These are phyloP conservation scores for Saccharomycopsis babjevae DNA, from an alignment of 805 yeast genomes.

Conservation along the genomic window DNA sequence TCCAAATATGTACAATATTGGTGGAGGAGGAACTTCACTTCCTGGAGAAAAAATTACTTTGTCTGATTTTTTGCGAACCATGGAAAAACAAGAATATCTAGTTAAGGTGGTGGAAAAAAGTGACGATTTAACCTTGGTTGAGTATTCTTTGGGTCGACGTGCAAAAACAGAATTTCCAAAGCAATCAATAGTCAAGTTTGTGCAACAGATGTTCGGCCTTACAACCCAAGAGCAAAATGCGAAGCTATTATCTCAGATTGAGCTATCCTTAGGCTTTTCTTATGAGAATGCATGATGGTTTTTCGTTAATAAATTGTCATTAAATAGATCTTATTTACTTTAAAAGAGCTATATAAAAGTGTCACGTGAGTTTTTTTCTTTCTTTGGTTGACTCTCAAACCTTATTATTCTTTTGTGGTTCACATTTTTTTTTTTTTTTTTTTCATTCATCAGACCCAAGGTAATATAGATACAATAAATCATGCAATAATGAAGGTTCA, in stretches of 20 bases:
- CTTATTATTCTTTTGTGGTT: too few species aligned
- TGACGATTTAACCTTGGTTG: constrained; percentile 22
- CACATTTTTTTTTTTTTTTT: too few species aligned
- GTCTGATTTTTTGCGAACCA: constrained; percentile 20
- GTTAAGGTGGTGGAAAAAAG: constrained; percentile 19
- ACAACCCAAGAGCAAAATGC: constrained; percentile 14
- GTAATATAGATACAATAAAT: too few species aligned
- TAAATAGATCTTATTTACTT: too few species aligned
- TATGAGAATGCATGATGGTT: background rate
- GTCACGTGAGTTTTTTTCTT: too few species aligned
- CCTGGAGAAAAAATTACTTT: constrained; percentile 12
- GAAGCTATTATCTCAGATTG: constrained; percentile 10
- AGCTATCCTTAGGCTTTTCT: constrained; percentile 10
- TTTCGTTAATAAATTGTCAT: background rate
- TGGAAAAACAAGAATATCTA: constrained; percentile 24
- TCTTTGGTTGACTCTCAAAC: too few species aligned
- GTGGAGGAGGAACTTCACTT: constrained; percentile 10
- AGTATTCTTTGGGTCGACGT: constrained; percentile 25
- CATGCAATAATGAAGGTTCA: too few species aligned
- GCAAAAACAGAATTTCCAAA: constrained; percentile 23
- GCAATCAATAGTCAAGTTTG: constrained; percentile 21
- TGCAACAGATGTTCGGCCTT: constrained; percentile 18
- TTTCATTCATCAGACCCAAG: too few species aligned
- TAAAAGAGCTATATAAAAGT: too few species aligned
- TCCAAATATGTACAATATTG: constrained; percentile 6